Conservation (phyloP, 1,284 basidiomycete species). For the Pseudozyma hubeiensis region DNA sequence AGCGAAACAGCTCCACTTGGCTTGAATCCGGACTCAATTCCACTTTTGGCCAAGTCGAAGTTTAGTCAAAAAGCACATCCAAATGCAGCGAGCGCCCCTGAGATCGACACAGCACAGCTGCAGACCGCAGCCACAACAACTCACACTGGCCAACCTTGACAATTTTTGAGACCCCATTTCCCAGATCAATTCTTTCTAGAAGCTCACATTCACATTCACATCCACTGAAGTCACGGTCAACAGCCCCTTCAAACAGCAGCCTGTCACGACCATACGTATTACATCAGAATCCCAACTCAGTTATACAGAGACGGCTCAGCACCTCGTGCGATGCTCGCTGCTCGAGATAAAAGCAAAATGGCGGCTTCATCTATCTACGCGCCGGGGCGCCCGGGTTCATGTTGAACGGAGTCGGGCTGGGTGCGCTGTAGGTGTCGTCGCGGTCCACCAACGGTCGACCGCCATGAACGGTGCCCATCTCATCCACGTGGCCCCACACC, state of each 20-base stretch:
- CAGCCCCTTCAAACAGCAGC: too few relatives aligned
- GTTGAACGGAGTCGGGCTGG: constrained; percentile 57
- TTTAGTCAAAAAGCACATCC: too few relatives aligned
- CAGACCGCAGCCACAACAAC: not conserved
- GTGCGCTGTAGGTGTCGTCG: constrained; percentile 61
- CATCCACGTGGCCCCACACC: constrained; percentile 53
- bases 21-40: not conserved
- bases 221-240: too few relatives aligned
- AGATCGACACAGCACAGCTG: constrained; percentile 2
- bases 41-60: not conserved
- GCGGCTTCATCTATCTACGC: constrained; percentile 13
- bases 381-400: constrained; percentile 31
- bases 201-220: too few relatives aligned
- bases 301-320: constrained; percentile 1
- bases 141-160: not conserved
- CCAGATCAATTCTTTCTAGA: not conserved
- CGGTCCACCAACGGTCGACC: constrained; percentile 54
- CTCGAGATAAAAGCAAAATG: not conserved
- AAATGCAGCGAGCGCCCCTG: not conserved
- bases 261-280: not conserved
- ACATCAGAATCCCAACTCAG: not conserved
- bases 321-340: not conserved
- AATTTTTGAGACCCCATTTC: not conserved
- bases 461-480: constrained; percentile 59
- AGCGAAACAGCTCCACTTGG: constrained; percentile 2